Evolutionary conservation across 495 filamentous ascomycete species (phyloP).

Genomic region (Xylaria intraflava): DNA sequence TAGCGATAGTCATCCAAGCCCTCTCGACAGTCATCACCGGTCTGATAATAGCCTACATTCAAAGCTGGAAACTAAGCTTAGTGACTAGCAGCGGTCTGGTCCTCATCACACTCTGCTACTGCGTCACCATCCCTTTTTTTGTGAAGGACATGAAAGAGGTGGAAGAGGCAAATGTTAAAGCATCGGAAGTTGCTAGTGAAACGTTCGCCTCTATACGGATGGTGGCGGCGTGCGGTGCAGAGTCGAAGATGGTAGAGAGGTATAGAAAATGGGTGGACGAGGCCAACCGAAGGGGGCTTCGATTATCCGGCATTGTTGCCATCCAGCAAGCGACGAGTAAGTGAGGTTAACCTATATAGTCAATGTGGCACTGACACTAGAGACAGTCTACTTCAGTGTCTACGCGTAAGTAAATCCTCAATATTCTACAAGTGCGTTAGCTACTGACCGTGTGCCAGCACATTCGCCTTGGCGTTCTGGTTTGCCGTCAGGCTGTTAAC

Average conservation of each 20-base stretch:
- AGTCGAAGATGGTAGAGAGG: conserved; percentile 45
- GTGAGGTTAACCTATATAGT: conserved; percentile 1
- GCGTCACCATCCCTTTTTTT: conserved; percentile 47
- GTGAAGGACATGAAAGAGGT: conserved; percentile 50
- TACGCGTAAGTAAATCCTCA: conserved; percentile 30
- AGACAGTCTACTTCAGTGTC: conserved; percentile 37
- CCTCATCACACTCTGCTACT: conserved; percentile 51
- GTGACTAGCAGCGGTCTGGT: conserved; percentile 51
- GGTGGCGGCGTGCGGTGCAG: conserved; percentile 58
- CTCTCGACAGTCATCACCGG: conserved; percentile 45
- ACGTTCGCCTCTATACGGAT: conserved; percentile 51
- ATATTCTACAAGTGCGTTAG: not conserved
- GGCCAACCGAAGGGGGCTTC: conserved; percentile 47
- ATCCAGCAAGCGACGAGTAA: conserved; percentile 37
- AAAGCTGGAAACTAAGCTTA: conserved; percentile 52
- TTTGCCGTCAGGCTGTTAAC: conserved; percentile 32
- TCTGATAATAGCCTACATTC: conserved; percentile 49
- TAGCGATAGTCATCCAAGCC: conserved; percentile 48
- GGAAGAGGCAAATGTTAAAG: conserved; percentile 53
- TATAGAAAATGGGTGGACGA: conserved; percentile 53
- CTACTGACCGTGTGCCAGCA: conserved; percentile 21
- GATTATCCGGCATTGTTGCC: conserved; percentile 43
- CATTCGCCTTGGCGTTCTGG: conserved; percentile 44
- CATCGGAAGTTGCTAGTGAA: conserved; percentile 55
- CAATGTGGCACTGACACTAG: conserved; percentile 4